phyloP scores from a whole-genome alignment of 805 yeast species.

The Kurtzmaniella cleridarum region DNA sequence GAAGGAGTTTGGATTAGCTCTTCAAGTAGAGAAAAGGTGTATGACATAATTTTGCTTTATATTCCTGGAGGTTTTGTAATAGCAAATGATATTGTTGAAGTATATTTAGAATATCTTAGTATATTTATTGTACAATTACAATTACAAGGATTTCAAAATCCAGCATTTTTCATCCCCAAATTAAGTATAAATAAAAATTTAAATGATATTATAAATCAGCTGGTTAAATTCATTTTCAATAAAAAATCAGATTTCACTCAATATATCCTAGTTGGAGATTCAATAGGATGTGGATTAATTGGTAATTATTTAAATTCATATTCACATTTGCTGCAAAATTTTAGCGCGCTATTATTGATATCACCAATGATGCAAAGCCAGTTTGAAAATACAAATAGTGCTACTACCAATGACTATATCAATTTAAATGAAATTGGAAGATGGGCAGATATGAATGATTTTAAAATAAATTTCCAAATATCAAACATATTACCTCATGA shows the following conservation, averaged over 20 bases:
- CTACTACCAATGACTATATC: conserved; percentile 1
- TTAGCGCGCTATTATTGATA: conserved; percentile 20
- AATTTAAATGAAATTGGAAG: neutral
- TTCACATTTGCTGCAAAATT: conserved; percentile 15
- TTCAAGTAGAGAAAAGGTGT: conserved; percentile 16
- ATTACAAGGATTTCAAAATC: conserved; percentile 46
- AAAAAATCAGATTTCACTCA: conserved; percentile 8
- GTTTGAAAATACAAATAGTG: neutral
- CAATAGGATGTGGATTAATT: conserved; percentile 41
- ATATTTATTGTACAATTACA: conserved; percentile 36
- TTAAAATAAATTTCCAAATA: too few species aligned
- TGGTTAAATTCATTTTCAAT: conserved; percentile 7
- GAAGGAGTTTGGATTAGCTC: conserved; percentile 29
- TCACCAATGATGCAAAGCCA: conserved; percentile 16
- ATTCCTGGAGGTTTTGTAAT: conserved; percentile 36
- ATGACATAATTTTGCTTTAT: conserved; percentile 40
- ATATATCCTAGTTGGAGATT: conserved; percentile 38
- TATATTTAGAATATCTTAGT: conserved; percentile 41
- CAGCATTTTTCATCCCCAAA: conserved; percentile 33
- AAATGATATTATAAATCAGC: neutral
- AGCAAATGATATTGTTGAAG: conserved; percentile 29
- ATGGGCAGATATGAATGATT: neutral
- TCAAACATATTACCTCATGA: conserved; percentile 22
- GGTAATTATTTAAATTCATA: neutral
- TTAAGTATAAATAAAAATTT: neutral